Conservation (phyloP, 768 basidiomycete species). For the Psilocybe subaeruginosa region DNA sequence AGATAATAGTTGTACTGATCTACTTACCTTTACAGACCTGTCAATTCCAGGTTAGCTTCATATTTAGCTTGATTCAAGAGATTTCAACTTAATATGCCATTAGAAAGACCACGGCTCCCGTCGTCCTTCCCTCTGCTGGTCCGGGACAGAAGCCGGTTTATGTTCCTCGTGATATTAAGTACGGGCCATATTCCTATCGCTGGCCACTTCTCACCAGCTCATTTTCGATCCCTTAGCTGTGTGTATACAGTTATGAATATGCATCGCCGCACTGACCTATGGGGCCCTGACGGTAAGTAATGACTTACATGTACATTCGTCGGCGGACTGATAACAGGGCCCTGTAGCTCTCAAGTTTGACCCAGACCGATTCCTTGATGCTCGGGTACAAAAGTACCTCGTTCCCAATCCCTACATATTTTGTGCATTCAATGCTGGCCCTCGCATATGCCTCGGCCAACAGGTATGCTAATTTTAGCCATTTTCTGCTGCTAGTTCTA, state of each 20-base stretch:
- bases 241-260: conserved; percentile 43
- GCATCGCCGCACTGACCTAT: conserved; percentile 51
- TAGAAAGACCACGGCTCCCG: not conserved
- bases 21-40: not conserved
- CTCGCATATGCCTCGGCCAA: no score
- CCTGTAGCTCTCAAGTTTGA: no score
- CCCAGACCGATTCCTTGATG: no score
- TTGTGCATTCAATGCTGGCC: no score
- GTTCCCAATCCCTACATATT: no score
- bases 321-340: no score
- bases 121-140: not conserved
- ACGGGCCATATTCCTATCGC: not conserved
- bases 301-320: no score
- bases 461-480: no score
- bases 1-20: not conserved
- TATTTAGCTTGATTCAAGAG: not conserved
- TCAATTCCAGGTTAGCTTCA: not conserved
- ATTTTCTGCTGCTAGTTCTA: no score
- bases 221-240: not conserved
- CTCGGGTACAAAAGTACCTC: no score
- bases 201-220: not conserved
- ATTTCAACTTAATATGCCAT: not conserved
- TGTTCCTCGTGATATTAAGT: conserved; percentile 5
- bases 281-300: conserved; percentile 53
- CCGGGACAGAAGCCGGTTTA: conserved; percentile 8